A percentile compares a stretch with the other conserved stretches of the same genome.
Evolutionary conservation across 139 green algal genomes (phyloP).

Genomic region (Coccomyxa sp.): DNA sequence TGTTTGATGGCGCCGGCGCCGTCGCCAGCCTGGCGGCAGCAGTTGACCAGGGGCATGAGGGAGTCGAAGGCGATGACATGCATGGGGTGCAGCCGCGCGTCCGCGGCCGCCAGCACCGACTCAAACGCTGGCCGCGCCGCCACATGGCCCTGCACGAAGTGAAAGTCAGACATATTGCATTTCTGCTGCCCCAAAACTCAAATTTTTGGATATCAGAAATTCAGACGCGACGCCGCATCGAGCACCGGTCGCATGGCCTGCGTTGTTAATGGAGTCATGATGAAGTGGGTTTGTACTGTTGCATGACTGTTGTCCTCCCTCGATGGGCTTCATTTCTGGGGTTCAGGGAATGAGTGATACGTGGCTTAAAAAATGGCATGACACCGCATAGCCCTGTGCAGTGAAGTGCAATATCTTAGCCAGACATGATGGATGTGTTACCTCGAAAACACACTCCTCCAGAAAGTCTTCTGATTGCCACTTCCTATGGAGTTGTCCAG

Average conservation of each 20-base stretch:
- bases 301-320: neutral
- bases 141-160: neutral
- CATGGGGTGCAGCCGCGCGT: conserved; percentile 9
- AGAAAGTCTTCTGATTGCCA: too few relatives aligned
- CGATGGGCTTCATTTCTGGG: neutral
- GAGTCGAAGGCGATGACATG: conserved; percentile 15
- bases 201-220: neutral
- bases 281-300: neutral
- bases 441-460: too few relatives aligned
- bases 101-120: neutral
- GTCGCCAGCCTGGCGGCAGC: conserved; percentile 4
- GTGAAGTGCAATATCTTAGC: too few relatives aligned
- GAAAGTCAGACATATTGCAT: neutral
- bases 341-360: too few relatives aligned
- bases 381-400: too few relatives aligned
- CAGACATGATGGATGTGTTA: too few relatives aligned
- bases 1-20: neutral
- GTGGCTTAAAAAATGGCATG: too few relatives aligned
- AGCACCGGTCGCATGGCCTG: too few relatives aligned
- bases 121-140: conserved; percentile 7
- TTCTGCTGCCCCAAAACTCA: neutral
- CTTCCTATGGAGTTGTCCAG: too few relatives aligned
- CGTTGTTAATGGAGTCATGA: neutral
- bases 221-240: neutral
- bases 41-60: conserved; percentile 16